Evolutionary conservation across 2,329 filamentous ascomycete genomes (phyloP).

Genomic region (Pyrenophora tritici-repentis): DNA sequence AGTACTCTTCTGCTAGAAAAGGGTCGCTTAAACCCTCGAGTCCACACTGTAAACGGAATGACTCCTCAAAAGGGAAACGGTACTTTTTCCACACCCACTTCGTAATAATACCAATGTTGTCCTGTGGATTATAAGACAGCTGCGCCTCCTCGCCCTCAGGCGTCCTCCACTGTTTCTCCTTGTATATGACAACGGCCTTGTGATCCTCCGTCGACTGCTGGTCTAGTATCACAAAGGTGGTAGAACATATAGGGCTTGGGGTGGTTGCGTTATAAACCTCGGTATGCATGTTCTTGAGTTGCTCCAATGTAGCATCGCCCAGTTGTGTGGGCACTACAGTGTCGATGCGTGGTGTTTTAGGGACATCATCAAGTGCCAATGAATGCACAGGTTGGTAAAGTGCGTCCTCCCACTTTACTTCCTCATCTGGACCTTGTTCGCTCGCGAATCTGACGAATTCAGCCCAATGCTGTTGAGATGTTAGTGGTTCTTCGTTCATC

Average conservation of each 20-base stretch:
- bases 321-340: constrained; percentile 6
- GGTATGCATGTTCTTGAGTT: background rate
- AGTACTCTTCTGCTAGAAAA: background rate
- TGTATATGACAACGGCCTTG: constrained; percentile 9
- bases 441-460: background rate
- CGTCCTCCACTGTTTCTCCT: background rate
- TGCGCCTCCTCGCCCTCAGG: background rate
- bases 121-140: background rate
- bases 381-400: background rate
- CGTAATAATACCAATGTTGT: background rate
- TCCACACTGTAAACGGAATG: background rate
- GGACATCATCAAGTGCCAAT: background rate
- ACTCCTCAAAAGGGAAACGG: background rate
- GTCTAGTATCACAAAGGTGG: constrained; percentile 11
- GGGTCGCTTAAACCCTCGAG: background rate
- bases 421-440: background rate
- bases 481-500: background rate
- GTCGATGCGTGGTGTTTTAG: background rate
- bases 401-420: background rate
- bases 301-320: background rate
- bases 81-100: background rate
- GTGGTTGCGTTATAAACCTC: background rate
- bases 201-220: constrained; percentile 10
- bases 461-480: background rate
- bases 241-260: background rate